Evolutionary conservation across 192 early-diverging fungal genomes (phyloP), one percentile per base, ranked within the genome.

Genomic region (Glomus cerebriforme): DNA sequence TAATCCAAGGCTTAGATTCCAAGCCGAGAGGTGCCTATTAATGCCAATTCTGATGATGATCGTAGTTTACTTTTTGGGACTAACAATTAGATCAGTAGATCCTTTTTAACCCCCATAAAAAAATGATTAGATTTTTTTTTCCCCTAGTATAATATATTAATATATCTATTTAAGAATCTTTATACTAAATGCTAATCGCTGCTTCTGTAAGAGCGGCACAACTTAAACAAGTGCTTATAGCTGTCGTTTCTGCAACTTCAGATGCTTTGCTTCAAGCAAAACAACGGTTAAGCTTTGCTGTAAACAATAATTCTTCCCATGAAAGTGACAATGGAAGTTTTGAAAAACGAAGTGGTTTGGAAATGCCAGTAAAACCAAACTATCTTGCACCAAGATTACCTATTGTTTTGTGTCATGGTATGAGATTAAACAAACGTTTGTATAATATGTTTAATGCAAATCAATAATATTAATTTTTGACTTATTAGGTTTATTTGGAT

Each of bases 341-440:
- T 81, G 92, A 83, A 58, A 95, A 90, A 54, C 73, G 80, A 29
- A 75, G 73, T 63, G 79, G 78, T 7, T 72, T 81, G 32, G 65
- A 83, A 5, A 83, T 84, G 78, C 92, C 89, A 8, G 84, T 94
- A 6, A 87, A 80, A 35, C 84, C 93, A 13, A 79, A 84, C n/a
- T 95, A 96, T 81, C 81, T 87, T 70, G 91, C 95, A 15, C 94
- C 94, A 2, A 84, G 91, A 4, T 84, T 93, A 72, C 92, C 95
- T 3, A 87, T 97, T 43, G 94, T 96, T 2, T 87, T 97, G 9
- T 96, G 95, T 79, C 96, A 97, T 80, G 96, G 92, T 85, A 82
- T 31, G 81, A 35, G n/a, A 54, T 54, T 19, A 17, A 19, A 19
- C 15, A 15, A 31, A 58, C 49, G 3, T n/a, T n/a, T n/a, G n/a